A percentile compares a stretch with the other conserved stretches of the same genome.
phyloP scores from a whole-genome alignment of 495 filamentous ascomycete genomes.

The Xylaria acuta region DNA sequence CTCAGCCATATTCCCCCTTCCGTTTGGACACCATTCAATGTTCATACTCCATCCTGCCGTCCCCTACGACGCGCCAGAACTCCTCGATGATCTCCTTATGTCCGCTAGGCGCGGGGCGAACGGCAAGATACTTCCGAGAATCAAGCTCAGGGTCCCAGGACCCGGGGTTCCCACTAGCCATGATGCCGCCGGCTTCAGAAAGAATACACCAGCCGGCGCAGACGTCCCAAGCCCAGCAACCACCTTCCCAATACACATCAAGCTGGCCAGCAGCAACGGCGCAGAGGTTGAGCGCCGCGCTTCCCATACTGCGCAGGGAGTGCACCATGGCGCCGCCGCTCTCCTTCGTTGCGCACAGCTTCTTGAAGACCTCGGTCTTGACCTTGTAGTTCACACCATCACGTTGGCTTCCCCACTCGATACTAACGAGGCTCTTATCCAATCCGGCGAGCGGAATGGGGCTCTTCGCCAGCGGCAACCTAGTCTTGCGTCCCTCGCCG shows the following conservation, averaged over 20 bases:
- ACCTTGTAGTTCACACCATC: conserved; percentile 76
- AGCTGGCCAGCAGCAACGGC: conserved; percentile 78
- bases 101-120: conserved; percentile 68
- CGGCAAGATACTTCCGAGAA: conserved; percentile 77
- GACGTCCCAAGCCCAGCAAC: conserved; percentile 96
- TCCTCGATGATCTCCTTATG: conserved; percentile 81
- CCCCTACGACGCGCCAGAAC: conserved; percentile 70
- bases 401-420: conserved; percentile 82
- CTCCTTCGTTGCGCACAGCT: conserved; percentile 66
- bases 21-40: conserved; percentile 26
- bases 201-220: conserved; percentile 91
- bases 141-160: conserved; percentile 79
- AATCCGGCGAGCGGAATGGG: conserved; percentile 61
- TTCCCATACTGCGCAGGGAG: conserved; percentile 73
- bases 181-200: conserved; percentile 79
- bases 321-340: conserved; percentile 85
- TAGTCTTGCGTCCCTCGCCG: conserved; percentile 36
- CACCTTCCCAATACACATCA: conserved; percentile 92
- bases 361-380: conserved; percentile 72
- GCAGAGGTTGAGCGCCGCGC: conserved; percentile 84
- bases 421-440: conserved; percentile 66
- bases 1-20: background rate
- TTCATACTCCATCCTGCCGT: conserved; percentile 62
- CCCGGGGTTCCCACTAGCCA: conserved; percentile 79
- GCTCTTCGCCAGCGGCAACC: conserved; percentile 64